A percentile compares a stretch with the other conserved stretches of the same genome.
phyloP scores from a whole-genome alignment of 2,329 filamentous ascomycete genomes.

The Alternaria angustiovoidea region DNA sequence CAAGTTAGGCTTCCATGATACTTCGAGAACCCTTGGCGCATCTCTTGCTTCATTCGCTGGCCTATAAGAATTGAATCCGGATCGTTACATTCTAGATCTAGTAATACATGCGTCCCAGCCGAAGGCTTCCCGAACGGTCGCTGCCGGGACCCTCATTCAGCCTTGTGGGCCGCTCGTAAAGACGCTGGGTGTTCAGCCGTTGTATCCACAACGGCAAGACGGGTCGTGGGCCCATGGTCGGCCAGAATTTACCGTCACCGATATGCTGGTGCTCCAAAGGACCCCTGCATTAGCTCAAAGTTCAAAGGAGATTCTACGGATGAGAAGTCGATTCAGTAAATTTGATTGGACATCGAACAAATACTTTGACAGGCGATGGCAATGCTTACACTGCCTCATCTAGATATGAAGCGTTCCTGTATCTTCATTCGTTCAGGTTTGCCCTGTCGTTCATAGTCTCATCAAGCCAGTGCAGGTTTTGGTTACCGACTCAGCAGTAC shows the following conservation, averaged over 20 bases:
- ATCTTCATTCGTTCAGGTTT: conserved; percentile 1
- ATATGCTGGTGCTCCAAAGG: neutral
- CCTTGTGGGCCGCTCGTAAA: conserved; percentile 6
- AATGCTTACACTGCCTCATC: conserved; percentile 3
- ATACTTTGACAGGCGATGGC: neutral
- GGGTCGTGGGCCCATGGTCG: conserved; percentile 3
- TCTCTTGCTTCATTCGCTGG: neutral
- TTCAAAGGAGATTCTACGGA: neutral
- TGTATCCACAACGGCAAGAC: conserved; percentile 16
- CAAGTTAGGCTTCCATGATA: neutral
- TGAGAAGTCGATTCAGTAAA: neutral
- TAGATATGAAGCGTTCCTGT: neutral
- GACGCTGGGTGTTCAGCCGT: conserved; percentile 2
- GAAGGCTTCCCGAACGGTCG: conserved; percentile 5
- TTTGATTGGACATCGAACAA: neutral
- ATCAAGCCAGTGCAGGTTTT: neutral
- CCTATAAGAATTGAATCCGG: neutral
- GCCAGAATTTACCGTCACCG: conserved; percentile 10
- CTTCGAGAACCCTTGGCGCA: neutral
- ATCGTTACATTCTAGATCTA: neutral
- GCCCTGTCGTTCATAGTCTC: neutral
- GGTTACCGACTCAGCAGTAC: neutral
- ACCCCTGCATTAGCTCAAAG: conserved; percentile 10
- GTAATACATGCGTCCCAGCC: neutral
- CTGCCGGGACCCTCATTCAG: conserved; percentile 4